Percentiles rank a stretch among this genome's conserved stretches.
Evolutionary conservation across 257 asterid genomes (phyloP).

Genomic region (Handroanthus guayacan): DNA sequence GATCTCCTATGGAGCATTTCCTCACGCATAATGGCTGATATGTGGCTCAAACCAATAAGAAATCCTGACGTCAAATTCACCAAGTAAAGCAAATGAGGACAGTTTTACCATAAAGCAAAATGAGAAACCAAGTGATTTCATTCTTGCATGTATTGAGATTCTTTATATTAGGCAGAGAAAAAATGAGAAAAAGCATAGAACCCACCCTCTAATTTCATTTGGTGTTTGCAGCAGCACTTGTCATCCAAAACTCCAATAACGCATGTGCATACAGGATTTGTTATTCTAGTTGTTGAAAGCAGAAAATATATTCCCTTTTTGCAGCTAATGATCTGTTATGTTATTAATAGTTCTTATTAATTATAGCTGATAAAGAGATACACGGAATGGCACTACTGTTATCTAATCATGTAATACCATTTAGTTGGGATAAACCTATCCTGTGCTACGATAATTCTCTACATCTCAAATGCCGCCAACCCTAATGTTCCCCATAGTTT

Average conservation of each 20-base stretch:
- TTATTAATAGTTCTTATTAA: too few species aligned
- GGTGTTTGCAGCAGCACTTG: not conserved
- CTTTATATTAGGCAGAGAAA: not conserved
- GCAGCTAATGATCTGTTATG: too few species aligned
- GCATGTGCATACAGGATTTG: not conserved
- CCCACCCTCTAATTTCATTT: not conserved
- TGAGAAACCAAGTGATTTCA: not conserved
- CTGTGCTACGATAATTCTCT: too few species aligned
- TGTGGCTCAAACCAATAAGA: slow-evolving; percentile 95
- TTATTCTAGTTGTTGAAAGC: too few species aligned
- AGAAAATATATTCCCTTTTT: too few species aligned
- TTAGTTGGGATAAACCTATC: too few species aligned
- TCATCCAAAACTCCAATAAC: not conserved
- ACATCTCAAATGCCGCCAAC: too few species aligned
- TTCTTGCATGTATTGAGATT: not conserved
- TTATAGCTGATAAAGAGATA: too few species aligned
- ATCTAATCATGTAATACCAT: too few species aligned
- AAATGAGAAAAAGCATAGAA: not conserved
- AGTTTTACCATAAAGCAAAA: not conserved
- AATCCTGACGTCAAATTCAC: slow-evolving; percentile 87
- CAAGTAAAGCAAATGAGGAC: slow-evolving; percentile 33
- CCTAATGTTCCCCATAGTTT: too few species aligned
- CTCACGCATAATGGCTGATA: slow-evolving; percentile 86
- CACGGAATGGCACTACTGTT: too few species aligned
- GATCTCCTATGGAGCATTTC: slow-evolving; percentile 83